A percentile compares a stretch with the other conserved stretches of the same genome.
Evolutionary conservation across 2,329 filamentous ascomycete species (phyloP).

Genomic region (Trichoderma sp.): DNA sequence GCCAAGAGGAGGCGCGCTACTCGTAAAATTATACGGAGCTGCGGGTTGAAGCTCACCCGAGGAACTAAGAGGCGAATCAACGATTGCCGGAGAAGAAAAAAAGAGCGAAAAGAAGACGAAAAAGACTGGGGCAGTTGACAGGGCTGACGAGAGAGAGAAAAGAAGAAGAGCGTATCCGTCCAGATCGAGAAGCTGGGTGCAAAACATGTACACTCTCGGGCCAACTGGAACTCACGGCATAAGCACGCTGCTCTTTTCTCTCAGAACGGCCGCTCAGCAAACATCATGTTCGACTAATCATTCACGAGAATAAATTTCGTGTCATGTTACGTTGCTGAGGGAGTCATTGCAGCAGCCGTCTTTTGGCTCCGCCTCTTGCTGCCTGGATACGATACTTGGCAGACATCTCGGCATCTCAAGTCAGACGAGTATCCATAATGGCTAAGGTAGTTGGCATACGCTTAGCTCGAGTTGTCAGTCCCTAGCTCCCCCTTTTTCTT

Average conservation of each 20-base stretch:
- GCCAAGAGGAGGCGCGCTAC: neutral
- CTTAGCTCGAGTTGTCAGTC: neutral
- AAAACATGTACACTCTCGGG: neutral
- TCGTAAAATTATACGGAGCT: slow-evolving; percentile 17
- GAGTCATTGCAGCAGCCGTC: neutral
- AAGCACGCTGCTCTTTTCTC: neutral
- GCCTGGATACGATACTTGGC: neutral
- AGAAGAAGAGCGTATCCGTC: neutral
- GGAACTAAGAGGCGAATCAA: neutral
- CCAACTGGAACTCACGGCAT: neutral
- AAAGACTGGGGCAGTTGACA: neutral
- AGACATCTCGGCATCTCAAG: neutral
- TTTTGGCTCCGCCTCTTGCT: neutral
- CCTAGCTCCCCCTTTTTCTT: neutral
- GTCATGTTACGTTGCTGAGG: neutral
- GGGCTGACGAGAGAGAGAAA: neutral
- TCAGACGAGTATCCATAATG: neutral
- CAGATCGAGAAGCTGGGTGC: neutral
- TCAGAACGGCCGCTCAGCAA: neutral
- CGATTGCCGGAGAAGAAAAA: neutral
- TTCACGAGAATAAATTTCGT: neutral
- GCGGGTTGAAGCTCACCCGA: neutral
- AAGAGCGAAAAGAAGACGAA: neutral
- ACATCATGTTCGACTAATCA: neutral
- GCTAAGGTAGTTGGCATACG: neutral